Evolutionary conservation across 805 yeast genomes (phyloP).

Genomic region (Candida sonorensis): DNA sequence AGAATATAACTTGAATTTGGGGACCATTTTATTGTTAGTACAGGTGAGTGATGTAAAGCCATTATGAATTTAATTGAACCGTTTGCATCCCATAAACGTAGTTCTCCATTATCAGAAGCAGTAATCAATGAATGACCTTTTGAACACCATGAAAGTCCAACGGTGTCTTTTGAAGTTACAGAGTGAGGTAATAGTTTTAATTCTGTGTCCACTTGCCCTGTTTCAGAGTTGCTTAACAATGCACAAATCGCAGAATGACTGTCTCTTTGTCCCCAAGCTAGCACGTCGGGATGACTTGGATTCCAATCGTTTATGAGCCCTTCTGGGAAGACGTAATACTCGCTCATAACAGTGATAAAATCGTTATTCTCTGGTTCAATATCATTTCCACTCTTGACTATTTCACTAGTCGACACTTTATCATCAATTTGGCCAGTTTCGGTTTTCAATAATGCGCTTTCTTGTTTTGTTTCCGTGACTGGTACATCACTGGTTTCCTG

Average conservation of each 20-base stretch:
- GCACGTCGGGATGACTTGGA: constrained; percentile 35
- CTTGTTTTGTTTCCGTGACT: no score
- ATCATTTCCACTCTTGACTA: background rate
- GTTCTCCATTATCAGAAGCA: constrained; percentile 62
- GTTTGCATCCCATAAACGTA: constrained; percentile 70
- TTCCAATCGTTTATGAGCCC: constrained; percentile 50
- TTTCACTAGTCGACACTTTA: background rate
- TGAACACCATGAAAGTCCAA: constrained; percentile 54
- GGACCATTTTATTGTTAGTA: constrained; percentile 58
- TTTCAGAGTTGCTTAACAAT: constrained; percentile 11
- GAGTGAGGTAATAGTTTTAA: constrained; percentile 18
- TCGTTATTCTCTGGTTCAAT: constrained; percentile 10
- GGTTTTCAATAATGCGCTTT: no score
- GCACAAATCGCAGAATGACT: constrained; percentile 21
- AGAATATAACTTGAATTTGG: constrained; percentile 44
- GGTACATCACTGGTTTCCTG: no score
- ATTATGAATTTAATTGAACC: constrained; percentile 58
- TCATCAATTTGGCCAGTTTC: background rate
- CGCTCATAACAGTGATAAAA: constrained; percentile 33
- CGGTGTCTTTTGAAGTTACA: constrained; percentile 17
- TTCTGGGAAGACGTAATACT: constrained; percentile 33
- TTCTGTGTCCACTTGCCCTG: constrained; percentile 9
- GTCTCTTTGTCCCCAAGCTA: constrained; percentile 48
- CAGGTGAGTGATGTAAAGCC: constrained; percentile 46
- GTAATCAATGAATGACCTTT: constrained; percentile 57